These are phyloP conservation scores for Colletotrichum tropicicola DNA, from an alignment of 2,329 filamentous ascomycete genomes.

Conservation along the genomic window DNA sequence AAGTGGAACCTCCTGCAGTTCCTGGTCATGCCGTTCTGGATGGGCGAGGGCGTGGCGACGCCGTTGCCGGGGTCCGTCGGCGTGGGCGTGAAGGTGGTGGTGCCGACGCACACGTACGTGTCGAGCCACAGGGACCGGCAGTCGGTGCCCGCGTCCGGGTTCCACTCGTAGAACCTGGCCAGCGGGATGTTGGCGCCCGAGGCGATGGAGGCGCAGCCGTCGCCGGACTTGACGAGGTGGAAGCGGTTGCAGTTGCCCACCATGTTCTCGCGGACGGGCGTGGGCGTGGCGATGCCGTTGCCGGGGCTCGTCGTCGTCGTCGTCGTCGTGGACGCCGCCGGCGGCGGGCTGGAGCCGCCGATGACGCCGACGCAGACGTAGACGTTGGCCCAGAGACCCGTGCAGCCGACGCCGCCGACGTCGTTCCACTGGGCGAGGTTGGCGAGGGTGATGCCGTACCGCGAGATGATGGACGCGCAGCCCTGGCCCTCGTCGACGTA, in stretches of 20 bases:
- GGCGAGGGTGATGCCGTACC: not conserved
- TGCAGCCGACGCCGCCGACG: not conserved
- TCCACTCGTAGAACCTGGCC: conserved; percentile 8
- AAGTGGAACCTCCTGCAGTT: conserved; percentile 31
- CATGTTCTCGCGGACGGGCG: conserved; percentile 26
- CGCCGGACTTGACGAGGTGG: conserved; percentile 13
- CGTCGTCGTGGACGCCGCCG: conserved; percentile 29
- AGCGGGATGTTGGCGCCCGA: not conserved
- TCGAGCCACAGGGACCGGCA: not conserved
- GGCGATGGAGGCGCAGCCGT: conserved; percentile 10
- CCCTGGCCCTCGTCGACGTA: conserved; percentile 2
- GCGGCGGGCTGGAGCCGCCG: not conserved
- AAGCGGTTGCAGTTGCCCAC: conserved; percentile 22
- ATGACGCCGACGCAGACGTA: conserved; percentile 1
- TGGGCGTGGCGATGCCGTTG: conserved; percentile 9
- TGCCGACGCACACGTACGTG: not conserved
- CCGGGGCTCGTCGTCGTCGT: not conserved
- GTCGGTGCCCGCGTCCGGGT: not conserved
- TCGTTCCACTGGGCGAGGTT: conserved; percentile 6
- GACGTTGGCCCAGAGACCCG: not conserved
- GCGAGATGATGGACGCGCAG: conserved; percentile 12
- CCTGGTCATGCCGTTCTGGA: conserved; percentile 8
- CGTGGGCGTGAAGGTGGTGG: not conserved
- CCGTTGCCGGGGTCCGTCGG: conserved; percentile 1
- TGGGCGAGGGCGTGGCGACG: conserved; percentile 15